A percentile compares a stretch with the other conserved stretches of the same genome.
These are phyloP conservation scores for Elsinoe australis DNA, from an alignment of 2,329 filamentous ascomycete genomes.

Conservation along the genomic window DNA sequence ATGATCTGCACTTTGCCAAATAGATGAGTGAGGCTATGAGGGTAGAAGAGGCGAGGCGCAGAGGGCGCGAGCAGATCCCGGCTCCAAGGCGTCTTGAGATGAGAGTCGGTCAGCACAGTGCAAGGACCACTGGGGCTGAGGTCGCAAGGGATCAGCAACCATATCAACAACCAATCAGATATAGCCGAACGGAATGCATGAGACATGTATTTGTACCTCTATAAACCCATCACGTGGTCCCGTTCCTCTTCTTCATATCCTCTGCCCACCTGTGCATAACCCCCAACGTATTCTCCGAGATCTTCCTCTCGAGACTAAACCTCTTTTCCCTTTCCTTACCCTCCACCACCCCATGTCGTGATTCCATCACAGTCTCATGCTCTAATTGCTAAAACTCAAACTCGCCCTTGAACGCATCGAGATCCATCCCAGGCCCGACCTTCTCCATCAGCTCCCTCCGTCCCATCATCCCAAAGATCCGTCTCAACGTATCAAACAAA, in stretches of 20 bases:
- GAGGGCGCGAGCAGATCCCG: too few species aligned
- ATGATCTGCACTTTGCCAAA: conserved; percentile 98
- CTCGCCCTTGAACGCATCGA: conserved; percentile 78
- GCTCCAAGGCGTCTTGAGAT: too few species aligned
- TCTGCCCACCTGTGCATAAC: conserved; percentile 8
- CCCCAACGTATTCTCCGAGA: conserved; percentile 6
- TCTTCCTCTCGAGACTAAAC: conserved; percentile 6
- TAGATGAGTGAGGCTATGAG: conserved; percentile 38
- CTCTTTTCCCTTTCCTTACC: neutral
- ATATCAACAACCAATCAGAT: too few species aligned
- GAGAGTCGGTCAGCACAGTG: too few species aligned
- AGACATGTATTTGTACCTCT: conserved; percentile 12
- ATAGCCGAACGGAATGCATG: conserved; percentile 9
- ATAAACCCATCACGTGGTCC: neutral
- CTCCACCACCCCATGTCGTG: neutral
- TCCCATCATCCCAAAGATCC: conserved; percentile 97
- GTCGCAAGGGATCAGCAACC: too few species aligned
- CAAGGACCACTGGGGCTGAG: too few species aligned
- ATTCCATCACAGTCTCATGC: neutral
- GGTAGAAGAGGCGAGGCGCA: neutral
- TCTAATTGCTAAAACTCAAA: conserved; percentile 64
- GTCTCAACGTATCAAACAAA: conserved; percentile 82
- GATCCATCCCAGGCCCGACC: conserved; percentile 83
- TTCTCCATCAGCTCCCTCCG: conserved; percentile 77
- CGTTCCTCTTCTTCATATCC: neutral